Evolutionary conservation across 2,329 filamentous ascomycete genomes (phyloP).

Genomic region (Rhinocladiella mackenziei): DNA sequence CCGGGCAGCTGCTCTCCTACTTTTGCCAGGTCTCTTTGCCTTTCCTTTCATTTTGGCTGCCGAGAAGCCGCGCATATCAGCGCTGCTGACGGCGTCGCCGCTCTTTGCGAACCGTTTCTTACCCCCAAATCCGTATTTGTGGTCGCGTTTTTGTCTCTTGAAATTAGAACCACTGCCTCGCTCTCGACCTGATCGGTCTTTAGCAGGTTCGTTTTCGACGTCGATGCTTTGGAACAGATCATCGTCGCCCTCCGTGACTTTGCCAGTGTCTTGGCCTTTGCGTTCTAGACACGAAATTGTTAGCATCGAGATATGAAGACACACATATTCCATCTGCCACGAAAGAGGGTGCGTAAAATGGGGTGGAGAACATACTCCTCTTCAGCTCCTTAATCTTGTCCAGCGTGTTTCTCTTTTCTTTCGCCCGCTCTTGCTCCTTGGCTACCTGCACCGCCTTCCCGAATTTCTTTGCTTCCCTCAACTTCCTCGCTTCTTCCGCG

Average conservation of each 20-base stretch:
- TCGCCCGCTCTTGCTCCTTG: constrained; percentile 88
- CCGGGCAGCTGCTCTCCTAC: constrained; percentile 39
- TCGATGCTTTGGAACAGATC: constrained; percentile 54
- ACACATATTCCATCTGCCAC: no score
- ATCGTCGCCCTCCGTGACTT: constrained; percentile 72
- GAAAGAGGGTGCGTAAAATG: constrained; percentile 3
- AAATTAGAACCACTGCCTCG: constrained; percentile 36
- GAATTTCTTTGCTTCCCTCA: constrained; percentile 96
- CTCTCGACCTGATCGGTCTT: constrained; percentile 36
- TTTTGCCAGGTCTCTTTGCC: constrained; percentile 50
- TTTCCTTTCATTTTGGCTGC: constrained; percentile 69
- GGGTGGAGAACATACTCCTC: constrained; percentile 67
- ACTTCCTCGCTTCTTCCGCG: constrained; percentile 80
- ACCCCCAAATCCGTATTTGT: constrained; percentile 91
- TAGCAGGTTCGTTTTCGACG: constrained; percentile 41
- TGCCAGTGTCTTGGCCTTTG: constrained; percentile 63
- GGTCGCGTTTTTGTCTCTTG: constrained; percentile 90
- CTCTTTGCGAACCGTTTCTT: constrained; percentile 93
- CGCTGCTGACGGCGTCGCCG: constrained; percentile 76
- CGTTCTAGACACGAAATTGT: constrained; percentile 60
- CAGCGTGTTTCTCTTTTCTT: constrained; percentile 85
- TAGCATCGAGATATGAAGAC: constrained; percentile 2
- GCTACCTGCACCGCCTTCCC: constrained; percentile 97
- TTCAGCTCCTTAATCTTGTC: constrained; percentile 95
- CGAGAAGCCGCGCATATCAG: constrained; percentile 76